Conservation (phyloP, 2,329 filamentous ascomycete species). For the Hypoxylon sp. region DNA sequence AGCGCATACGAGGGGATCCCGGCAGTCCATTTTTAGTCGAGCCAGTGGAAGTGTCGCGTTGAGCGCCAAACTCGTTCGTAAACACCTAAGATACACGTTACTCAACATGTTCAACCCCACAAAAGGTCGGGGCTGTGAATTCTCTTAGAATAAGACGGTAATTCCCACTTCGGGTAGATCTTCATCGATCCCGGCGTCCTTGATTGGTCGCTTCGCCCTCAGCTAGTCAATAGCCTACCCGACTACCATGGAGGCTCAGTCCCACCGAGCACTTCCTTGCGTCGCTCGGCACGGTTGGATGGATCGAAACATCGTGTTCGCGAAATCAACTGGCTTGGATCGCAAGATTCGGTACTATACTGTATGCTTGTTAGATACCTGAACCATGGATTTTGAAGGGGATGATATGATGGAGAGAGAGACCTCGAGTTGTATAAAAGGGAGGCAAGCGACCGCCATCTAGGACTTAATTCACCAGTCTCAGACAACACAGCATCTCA, state of each 20-base stretch:
- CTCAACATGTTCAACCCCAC: constrained; percentile 30
- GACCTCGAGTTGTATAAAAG: constrained; percentile 40
- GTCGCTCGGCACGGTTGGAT: constrained; percentile 31
- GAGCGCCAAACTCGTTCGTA: constrained; percentile 28
- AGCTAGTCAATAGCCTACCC: constrained; percentile 32
- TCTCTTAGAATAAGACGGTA: constrained; percentile 27
- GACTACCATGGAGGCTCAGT: constrained; percentile 19
- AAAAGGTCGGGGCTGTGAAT: constrained; percentile 25
- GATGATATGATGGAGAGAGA: constrained; percentile 21
- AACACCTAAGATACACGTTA: constrained; percentile 17
- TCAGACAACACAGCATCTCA: constrained; percentile 23
- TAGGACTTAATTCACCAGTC: constrained; percentile 21
- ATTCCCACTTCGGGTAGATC: constrained; percentile 42
- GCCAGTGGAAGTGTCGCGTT: constrained; percentile 17
- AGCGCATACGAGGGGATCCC: constrained; percentile 31
- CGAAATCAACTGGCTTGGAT: constrained; percentile 15
- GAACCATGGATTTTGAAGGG: constrained; percentile 6
- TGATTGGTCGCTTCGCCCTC: constrained; percentile 41
- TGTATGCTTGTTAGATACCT: constrained; percentile 5
- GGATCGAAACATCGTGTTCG: constrained; percentile 37
- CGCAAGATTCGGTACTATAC: neutral
- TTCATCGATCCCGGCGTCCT: constrained; percentile 10
- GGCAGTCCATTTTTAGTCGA: constrained; percentile 37
- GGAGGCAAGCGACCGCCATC: constrained; percentile 8
- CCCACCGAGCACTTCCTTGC: constrained; percentile 23